phyloP scores from a whole-genome alignment of 1,284 basidiomycete species.

The Irpex lacteus region DNA sequence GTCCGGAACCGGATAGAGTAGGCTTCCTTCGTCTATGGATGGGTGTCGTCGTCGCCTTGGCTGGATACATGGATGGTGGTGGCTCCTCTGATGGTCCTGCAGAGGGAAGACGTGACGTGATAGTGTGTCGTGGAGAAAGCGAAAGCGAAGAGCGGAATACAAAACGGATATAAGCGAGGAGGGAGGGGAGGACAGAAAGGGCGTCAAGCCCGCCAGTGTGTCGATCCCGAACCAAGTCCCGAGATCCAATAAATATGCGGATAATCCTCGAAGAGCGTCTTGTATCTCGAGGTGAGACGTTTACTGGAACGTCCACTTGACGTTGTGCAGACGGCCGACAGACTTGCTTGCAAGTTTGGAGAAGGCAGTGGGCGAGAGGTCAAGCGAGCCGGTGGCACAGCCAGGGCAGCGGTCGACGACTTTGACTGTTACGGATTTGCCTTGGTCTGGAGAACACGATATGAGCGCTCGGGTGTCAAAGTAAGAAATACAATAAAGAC shows the following conservation, averaged over 20 bases:
- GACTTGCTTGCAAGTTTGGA: constrained; percentile 27
- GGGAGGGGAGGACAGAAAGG: neutral
- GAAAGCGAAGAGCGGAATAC: neutral
- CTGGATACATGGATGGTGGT: neutral
- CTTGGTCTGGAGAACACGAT: constrained; percentile 40
- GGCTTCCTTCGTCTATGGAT: too few species aligned
- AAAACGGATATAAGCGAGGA: neutral
- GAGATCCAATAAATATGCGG: too few species aligned
- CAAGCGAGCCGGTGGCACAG: constrained; percentile 50
- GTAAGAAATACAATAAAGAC: constrained; percentile 17
- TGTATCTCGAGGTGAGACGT: neutral
- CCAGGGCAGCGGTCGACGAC: constrained; percentile 62
- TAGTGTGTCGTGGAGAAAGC: neutral
- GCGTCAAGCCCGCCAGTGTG: neutral
- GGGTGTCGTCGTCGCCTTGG: neutral
- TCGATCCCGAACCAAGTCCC: neutral
- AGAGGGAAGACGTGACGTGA: neutral
- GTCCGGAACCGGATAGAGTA: too few species aligned
- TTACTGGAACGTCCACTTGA: constrained; percentile 38
- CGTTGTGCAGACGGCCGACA: constrained; percentile 48
- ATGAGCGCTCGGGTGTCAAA: constrained; percentile 1
- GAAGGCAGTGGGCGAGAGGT: constrained; percentile 61
- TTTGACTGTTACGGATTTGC: constrained; percentile 45
- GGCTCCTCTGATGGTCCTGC: neutral
- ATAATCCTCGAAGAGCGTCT: neutral